Evolutionary conservation across 192 early-diverging fungal genomes (phyloP).

Genomic region (Umbelopsis vinacea): DNA sequence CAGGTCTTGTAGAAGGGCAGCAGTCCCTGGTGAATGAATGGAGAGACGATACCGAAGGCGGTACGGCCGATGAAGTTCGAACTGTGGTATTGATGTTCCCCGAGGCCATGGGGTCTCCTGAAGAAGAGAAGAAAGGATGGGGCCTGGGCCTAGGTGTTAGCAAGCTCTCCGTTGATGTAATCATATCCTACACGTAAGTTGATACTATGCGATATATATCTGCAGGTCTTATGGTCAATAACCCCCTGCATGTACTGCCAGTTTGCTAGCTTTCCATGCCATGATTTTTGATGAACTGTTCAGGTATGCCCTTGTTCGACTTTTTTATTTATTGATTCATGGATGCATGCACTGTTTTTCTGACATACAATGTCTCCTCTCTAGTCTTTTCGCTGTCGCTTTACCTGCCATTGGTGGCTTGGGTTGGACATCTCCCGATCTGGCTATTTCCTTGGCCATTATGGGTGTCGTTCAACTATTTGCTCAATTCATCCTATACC

Average conservation of each 20-base stretch:
- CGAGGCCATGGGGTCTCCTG: neutral
- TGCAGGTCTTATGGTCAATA: neutral
- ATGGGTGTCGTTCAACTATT: constrained; percentile 48
- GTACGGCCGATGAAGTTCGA: neutral
- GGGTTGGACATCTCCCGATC: constrained; percentile 43
- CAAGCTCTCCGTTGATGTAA: constrained; percentile 16
- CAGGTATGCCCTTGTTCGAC: neutral
- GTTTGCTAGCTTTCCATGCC: constrained; percentile 48
- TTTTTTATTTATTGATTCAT: neutral
- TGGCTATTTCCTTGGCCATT: constrained; percentile 47
- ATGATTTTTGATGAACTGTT: constrained; percentile 60
- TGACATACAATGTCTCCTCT: neutral
- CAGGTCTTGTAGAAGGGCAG: constrained; percentile 13
- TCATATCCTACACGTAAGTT: constrained; percentile 36
- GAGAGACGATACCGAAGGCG: neutral
- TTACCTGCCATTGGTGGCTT: constrained; percentile 47
- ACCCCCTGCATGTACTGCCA: constrained; percentile 23
- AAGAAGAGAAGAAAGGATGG: constrained; percentile 6
- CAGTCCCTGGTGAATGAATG: constrained; percentile 16
- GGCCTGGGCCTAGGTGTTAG: neutral
- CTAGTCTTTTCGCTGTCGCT: constrained; percentile 46
- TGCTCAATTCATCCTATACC: constrained; percentile 52
- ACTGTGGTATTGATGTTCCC: constrained; percentile 14
- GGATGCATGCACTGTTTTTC: constrained; percentile 24
- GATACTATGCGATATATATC: neutral